These are phyloP conservation scores for Gentiana straminea DNA, from an alignment of 257 asterid species.

Conservation along the genomic window DNA sequence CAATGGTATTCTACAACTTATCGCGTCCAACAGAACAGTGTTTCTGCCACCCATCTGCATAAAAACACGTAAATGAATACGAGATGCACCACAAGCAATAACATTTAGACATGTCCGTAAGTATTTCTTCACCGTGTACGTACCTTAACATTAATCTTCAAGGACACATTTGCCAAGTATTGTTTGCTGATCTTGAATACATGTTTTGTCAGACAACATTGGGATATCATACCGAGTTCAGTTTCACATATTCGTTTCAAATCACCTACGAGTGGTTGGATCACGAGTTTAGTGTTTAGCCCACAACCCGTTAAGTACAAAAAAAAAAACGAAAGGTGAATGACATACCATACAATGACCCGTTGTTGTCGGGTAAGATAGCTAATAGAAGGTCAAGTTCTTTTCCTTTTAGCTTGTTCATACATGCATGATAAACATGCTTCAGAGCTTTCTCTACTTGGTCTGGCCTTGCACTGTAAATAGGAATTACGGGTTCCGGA, in stretches of 20 bases:
- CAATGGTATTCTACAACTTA: conserved; percentile 88
- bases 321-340: no score
- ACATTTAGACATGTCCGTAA: neutral
- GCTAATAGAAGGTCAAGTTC: conserved; percentile 86
- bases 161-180: conserved; percentile 92
- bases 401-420: conserved; percentile 78
- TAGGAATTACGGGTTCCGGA: conserved; percentile 84
- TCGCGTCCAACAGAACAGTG: conserved; percentile 77
- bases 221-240: conserved; percentile 89
- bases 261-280: conserved; percentile 44
- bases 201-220: conserved; percentile 92
- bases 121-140: neutral
- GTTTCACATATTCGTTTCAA: conserved; percentile 95
- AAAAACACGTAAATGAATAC: neutral
- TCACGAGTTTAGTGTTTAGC: neutral
- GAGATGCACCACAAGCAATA: neutral
- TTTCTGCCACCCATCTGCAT: conserved; percentile 98
- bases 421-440: conserved; percentile 72
- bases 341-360: conserved; percentile 75
- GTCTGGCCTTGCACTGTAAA: conserved; percentile 78
- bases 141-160: conserved; percentile 95
- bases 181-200: conserved; percentile 97
- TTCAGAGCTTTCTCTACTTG: conserved; percentile 94
- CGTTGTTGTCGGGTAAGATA: conserved; percentile 90
- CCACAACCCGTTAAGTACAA: neutral